Conservation (phyloP, 176 grass and related monocot species). For the Cymbopogon citratus region DNA sequence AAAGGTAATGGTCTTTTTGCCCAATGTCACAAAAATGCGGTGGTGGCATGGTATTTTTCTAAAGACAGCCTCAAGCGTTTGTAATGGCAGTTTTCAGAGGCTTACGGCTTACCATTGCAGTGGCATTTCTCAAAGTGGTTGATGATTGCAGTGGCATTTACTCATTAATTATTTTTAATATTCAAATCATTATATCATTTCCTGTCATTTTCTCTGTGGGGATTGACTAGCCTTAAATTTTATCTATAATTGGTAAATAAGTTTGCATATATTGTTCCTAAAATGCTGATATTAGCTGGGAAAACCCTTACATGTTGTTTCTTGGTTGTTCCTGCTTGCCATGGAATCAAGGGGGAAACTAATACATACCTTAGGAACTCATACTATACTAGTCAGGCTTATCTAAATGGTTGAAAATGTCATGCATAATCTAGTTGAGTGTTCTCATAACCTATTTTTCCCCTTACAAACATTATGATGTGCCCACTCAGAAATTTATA, state of each 20-base stretch:
- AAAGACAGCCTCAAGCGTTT: neutral
- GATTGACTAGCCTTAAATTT: neutral
- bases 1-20: neutral
- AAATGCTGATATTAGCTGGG: neutral
- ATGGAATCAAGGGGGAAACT: neutral
- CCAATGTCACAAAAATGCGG: neutral
- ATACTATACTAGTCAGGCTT: neutral
- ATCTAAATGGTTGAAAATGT: neutral
- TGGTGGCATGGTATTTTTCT: neutral
- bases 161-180: neutral
- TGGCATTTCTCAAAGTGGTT: conserved; percentile 4
- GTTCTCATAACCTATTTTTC: conserved; percentile 3
- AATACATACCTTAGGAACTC: conserved; percentile 4
- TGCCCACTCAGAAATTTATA: neutral
- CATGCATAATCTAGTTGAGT: neutral
- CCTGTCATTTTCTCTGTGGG: neutral
- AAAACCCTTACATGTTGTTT: neutral
- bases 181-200: neutral
- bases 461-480: neutral
- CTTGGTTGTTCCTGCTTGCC: neutral
- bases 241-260: neutral
- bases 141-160: neutral
- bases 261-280: neutral
- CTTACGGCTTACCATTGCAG: neutral
- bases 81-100: neutral